Conservation (phyloP, 768 basidiomycete genomes). For the Hericium coralloides region DNA sequence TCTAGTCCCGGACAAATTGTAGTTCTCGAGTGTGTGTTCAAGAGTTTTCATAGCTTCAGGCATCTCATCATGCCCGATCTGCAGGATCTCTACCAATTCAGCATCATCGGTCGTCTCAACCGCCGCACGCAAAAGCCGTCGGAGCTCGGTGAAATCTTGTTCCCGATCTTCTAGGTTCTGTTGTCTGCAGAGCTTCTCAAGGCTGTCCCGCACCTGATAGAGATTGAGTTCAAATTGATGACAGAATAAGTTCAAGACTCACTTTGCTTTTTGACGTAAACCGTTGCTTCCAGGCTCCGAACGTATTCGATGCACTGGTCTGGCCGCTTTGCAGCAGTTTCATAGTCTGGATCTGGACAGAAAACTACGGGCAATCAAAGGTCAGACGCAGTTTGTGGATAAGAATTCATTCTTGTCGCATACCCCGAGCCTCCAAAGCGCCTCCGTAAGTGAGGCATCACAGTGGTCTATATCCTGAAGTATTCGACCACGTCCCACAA, state of each 20-base stretch:
- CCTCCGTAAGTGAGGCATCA: constrained; percentile 43
- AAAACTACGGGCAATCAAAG: constrained; percentile 22
- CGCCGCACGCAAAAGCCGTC: constrained; percentile 49
- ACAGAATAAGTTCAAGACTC: constrained; percentile 17
- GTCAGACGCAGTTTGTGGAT: not conserved
- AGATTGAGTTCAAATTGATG: constrained; percentile 16
- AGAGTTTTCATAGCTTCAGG: constrained; percentile 76
- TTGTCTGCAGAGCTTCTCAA: constrained; percentile 20
- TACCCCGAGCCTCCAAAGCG: constrained; percentile 47
- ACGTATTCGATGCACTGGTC: too few relatives aligned
- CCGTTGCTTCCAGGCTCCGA: too few relatives aligned
- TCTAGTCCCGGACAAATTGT: not conserved
- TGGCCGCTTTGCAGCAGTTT: constrained; percentile 22
- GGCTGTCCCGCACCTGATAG: constrained; percentile 1
- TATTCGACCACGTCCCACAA: constrained; percentile 67
- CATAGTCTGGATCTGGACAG: constrained; percentile 43
- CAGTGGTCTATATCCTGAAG: constrained; percentile 41
- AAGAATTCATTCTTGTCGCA: constrained; percentile 7
- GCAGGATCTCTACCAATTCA: constrained; percentile 55
- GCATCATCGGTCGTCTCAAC: constrained; percentile 50
- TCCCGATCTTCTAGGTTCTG: constrained; percentile 41
- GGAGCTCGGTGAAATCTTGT: constrained; percentile 45
- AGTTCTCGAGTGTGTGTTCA: constrained; percentile 54
- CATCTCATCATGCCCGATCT: constrained; percentile 59
- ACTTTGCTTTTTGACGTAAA: too few relatives aligned